These are phyloP conservation scores for Penicillium sp. DNA, from an alignment of 2,329 filamentous ascomycete genomes.

Conservation along the genomic window DNA sequence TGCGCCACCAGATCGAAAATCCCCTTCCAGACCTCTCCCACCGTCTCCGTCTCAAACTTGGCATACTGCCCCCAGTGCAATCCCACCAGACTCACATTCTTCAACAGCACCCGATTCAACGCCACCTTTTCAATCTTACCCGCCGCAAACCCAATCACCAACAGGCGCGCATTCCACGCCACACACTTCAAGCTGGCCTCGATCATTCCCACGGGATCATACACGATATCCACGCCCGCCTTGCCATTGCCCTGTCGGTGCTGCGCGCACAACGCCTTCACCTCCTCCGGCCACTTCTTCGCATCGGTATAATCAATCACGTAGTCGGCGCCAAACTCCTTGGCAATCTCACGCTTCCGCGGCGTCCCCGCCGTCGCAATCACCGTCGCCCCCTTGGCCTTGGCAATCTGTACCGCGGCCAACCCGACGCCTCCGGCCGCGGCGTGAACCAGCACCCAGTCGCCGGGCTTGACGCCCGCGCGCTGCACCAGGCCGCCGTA, in stretches of 20 bases:
- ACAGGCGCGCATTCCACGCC: slow-evolving; percentile 82
- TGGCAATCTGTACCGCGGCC: slow-evolving; percentile 88
- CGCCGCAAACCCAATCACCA: slow-evolving; percentile 85
- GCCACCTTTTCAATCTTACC: slow-evolving; percentile 85
- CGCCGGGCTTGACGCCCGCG: slow-evolving; percentile 69
- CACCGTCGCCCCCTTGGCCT: slow-evolving; percentile 86
- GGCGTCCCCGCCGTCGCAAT: slow-evolving; percentile 80
- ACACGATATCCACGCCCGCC: slow-evolving; percentile 80
- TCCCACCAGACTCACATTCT: slow-evolving; percentile 87
- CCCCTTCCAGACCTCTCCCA: slow-evolving; percentile 71
- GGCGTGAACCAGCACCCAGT: slow-evolving; percentile 85
- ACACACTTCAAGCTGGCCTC: slow-evolving; percentile 85
- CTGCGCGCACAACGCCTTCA: slow-evolving; percentile 58
- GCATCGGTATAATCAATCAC: slow-evolving; percentile 68
- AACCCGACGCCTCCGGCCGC: slow-evolving; percentile 88
- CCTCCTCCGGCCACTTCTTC: slow-evolving; percentile 59
- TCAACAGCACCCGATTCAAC: slow-evolving; percentile 84
- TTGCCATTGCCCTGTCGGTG: slow-evolving; percentile 58
- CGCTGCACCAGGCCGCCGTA: slow-evolving; percentile 77
- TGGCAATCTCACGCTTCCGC: slow-evolving; percentile 74
- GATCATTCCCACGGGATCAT: slow-evolving; percentile 87
- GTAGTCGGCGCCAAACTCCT: slow-evolving; percentile 77
- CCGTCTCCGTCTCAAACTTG: slow-evolving; percentile 62
- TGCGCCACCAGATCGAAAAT: slow-evolving; percentile 70
- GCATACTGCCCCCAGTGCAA: slow-evolving; percentile 88